phyloP scores from a whole-genome alignment of 495 filamentous ascomycete species.

The Pseudevernia furfuracea region DNA sequence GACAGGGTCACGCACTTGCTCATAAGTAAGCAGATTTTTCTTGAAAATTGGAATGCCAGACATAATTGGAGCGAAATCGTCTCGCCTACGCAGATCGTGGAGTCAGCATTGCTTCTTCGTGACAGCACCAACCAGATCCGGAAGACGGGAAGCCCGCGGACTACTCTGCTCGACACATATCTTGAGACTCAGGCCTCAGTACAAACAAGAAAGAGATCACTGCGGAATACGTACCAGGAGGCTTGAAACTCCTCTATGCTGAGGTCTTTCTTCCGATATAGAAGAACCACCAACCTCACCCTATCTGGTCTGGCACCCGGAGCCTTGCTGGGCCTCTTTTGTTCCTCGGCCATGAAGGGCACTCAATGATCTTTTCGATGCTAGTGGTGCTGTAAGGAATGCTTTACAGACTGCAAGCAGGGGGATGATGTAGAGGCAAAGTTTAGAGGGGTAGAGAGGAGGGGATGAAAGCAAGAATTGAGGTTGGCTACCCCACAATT shows the following conservation, averaged over 20 bases:
- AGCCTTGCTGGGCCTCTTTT: not conserved
- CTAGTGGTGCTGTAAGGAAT: not conserved
- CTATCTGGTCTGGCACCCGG: slow-evolving; percentile 4
- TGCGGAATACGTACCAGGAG: slow-evolving; percentile 13
- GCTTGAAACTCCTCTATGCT: slow-evolving; percentile 21
- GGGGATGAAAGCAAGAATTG: not conserved
- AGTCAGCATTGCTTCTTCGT: not conserved
- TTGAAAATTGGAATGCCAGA: slow-evolving; percentile 1
- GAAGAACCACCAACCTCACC: slow-evolving; percentile 14
- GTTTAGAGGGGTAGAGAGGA: not conserved
- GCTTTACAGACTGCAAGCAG: not conserved
- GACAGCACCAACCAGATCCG: not conserved
- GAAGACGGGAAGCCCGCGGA: not conserved
- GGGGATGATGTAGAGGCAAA: not conserved
- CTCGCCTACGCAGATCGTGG: not conserved
- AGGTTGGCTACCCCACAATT: not conserved
- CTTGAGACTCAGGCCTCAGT: not conserved
- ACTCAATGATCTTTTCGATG: not conserved
- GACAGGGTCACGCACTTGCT: slow-evolving; percentile 8
- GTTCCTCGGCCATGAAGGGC: not conserved
- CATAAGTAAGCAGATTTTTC: slow-evolving; percentile 12
- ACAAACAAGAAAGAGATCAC: too few relatives aligned
- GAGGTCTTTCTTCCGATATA: slow-evolving; percentile 22
- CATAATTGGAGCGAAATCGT: slow-evolving; percentile 9
- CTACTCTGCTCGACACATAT: not conserved